Base-by-base conservation (phyloP, 2,329 filamentous ascomycete genomes). In the Penicillium decumbens region DNA sequence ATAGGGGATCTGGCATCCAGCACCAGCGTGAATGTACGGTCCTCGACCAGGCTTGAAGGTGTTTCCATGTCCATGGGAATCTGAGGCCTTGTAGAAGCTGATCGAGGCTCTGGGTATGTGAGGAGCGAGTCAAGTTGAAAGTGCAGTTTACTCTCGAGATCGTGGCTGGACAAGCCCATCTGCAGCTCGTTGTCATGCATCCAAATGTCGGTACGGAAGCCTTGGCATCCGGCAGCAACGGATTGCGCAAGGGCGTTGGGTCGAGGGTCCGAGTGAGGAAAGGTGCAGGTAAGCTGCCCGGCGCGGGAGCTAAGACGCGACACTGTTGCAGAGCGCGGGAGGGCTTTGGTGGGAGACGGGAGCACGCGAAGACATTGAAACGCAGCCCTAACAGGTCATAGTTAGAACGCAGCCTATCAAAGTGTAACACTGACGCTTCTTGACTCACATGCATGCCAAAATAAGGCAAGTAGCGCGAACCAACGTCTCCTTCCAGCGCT, bases 191-290 rank as follows among this genome's bases (percentile, higher is more conserved):
- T 45, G n/a, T 52, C 41, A 28, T 59, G 51, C 28, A 63, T 53
- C 61, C 62, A 63, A 15, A 67, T 37, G 24, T 62, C 58, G 13
- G 54, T 61, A 30, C 56, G 61, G 38, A 62, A 50, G 1, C 65
- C 61, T 27, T 59, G 53, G 38, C 65, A 68, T 39, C 62, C 61
- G 10, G 58, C 56, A 18, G 45, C 47, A 37, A 61, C 44, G 10
- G 57, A 58, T 23, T 59, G 51, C 30, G 58, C 47, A 6, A 67
- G 51, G 8, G 59, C 52, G 41, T 59, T 52, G 13, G 47, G 32
- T 25, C 51, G 54, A 1, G 56, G 48, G 33, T 52, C 54, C 12
- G 58, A 56, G 41, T 54, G 44, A 10, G 59, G 55, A 24, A 61
- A 59, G 3, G 60, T 58, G 42, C 65, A 67, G 37, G 45, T 43